Evolutionary conservation across 768 basidiomycete genomes (phyloP).

Genomic region (Chlorophyllum brunneum): DNA sequence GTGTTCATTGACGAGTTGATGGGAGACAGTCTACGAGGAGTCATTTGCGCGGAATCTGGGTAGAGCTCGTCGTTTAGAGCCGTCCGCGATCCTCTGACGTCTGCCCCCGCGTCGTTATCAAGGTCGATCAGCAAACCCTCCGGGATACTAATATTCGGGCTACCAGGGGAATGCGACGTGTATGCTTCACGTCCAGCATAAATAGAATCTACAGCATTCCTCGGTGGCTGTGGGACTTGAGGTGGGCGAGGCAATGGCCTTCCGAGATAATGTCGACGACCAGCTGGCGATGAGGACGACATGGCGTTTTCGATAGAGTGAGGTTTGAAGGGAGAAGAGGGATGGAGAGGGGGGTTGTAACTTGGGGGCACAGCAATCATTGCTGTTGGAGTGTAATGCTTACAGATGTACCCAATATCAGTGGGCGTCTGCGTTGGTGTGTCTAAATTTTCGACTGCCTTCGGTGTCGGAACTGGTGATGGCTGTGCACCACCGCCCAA

Average conservation of each 20-base stretch:
- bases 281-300: constrained; percentile 14
- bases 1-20: neutral
- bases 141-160: constrained; percentile 25
- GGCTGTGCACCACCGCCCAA: constrained; percentile 3
- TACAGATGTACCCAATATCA: neutral
- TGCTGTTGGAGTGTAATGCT: neutral
- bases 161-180: neutral
- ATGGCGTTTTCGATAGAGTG: constrained; percentile 14
- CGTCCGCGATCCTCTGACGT: constrained; percentile 13
- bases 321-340: constrained; percentile 3
- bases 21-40: neutral
- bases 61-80: constrained; percentile 15
- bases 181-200: constrained; percentile 8
- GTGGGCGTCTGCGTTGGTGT: neutral
- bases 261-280: constrained; percentile 47
- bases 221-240: constrained; percentile 31
- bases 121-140: constrained; percentile 59
- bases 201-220: constrained; percentile 17
- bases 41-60: constrained; percentile 5
- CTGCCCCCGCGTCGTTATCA: constrained; percentile 27
- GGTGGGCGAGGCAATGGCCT: constrained; percentile 52
- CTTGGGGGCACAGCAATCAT: neutral
- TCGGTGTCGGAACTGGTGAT: constrained; percentile 1
- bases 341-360: neutral
- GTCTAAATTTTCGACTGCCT: neutral